Conservation (phyloP, 2,329 filamentous ascomycete species). For the Aspergillus nomiae region DNA sequence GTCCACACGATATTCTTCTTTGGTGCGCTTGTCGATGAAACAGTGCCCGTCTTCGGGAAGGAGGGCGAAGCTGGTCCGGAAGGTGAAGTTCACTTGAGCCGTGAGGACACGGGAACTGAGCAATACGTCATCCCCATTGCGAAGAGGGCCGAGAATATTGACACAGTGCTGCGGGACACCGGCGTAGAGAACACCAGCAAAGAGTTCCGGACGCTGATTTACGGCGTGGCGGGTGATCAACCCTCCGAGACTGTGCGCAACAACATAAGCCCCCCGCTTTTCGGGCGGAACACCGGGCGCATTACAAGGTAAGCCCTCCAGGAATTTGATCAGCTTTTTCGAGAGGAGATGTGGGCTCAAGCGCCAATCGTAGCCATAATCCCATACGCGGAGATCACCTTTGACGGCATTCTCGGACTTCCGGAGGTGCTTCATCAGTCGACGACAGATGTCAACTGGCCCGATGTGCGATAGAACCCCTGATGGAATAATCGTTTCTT, state of each 20-base stretch:
- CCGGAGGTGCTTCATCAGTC: conserved; percentile 75
- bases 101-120: conserved; percentile 87
- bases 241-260: conserved; percentile 84
- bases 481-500: conserved; percentile 77
- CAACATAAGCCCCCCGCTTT: conserved; percentile 72
- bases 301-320: conserved; percentile 76
- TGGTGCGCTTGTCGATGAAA: conserved; percentile 81
- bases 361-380: conserved; percentile 95
- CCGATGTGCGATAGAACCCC: conserved; percentile 92
- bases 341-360: conserved; percentile 79
- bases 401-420: conserved; percentile 71
- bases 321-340: conserved; percentile 68
- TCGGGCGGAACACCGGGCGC: conserved; percentile 54
- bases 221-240: conserved; percentile 86
- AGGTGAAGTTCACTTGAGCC: conserved; percentile 88
- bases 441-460: conserved; percentile 83
- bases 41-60: conserved; percentile 84
- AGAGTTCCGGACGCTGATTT: conserved; percentile 81
- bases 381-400: conserved; percentile 76
- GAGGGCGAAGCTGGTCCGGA: conserved; percentile 81
- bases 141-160: conserved; percentile 85
- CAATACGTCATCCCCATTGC: conserved; percentile 89
- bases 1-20: conserved; percentile 77
- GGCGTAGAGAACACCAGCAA: conserved; percentile 82
- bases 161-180: conserved; percentile 84